Base-by-base conservation (phyloP, 371 early-diverging fungal species). In the Mucor irregularis region DNA sequence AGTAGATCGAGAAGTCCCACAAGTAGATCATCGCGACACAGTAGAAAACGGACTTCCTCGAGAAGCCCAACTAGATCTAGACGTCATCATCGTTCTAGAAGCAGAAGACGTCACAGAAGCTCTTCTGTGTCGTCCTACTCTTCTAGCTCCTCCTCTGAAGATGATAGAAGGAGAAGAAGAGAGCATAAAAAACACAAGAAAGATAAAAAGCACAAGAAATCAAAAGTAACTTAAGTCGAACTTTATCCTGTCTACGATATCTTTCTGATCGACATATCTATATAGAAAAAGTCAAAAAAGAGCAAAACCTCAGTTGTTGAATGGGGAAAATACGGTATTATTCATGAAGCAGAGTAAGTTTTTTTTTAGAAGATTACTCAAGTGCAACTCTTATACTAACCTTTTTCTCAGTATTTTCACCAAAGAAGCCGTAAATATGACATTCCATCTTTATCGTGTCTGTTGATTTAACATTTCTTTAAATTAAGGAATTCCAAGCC, bases 401-500 rank as follows among this genome's bases (percentile, higher is more conserved):
- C 6, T 8, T 5, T 13, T 6, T 4, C 1, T 19, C 45, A 76
- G 81, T 58, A 82, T 83, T 14, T 81, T 81, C 49, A 70, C 78
- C 44, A 84, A 84, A 49, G 86, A 87, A 52, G 47, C 76, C 16
- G 78, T 72, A 69, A 61, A 62, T 57, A n/a, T n/a, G n/a, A n/a
- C n/a, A n/a, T n/a, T n/a, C n/a, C n/a, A n/a, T n/a, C n/a, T n/a
- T n/a, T n/a, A n/a, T n/a, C n/a, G n/a, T n/a, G n/a, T n/a, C n/a
- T n/a, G 42, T 39, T 21, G 21, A 21, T 39, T 25, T 13, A 26
- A 43, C 3, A 10, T n/a, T 33, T 16, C n/a, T 13, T 1, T 22
- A 28, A 7, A 17, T 38, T 16, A 67, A 85, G 76, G 89, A 90
- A 71, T 89, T 87, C 49, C 83, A 88, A 55, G 81, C 87, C 16